Base-by-base conservation (phyloP, 306 rosid species). In the Betula pendula region DNA sequence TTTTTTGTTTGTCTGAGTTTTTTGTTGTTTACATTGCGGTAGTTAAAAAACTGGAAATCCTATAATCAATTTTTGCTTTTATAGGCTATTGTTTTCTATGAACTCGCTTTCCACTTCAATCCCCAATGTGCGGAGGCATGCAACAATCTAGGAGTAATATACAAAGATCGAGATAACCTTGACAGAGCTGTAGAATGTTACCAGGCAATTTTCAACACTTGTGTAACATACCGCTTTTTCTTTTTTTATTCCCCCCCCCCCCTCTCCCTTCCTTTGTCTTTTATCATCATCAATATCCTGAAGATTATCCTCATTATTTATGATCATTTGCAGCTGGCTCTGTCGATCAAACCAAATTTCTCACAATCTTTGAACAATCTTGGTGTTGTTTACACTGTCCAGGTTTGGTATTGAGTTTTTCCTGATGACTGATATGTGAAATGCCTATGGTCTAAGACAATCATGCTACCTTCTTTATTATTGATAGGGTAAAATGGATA, bases 151-250 rank as follows among this genome's bases (percentile, higher is more conserved):
- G 99, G 99, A n/a, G 99, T 96, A 22, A 96, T 96, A 80, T 92
- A 96, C 83, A 96, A 96, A 88, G 99, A 96, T 73, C 88, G 89
- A 77, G 99, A 96, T 87, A 96, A 96, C 89, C 94, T 96, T 76
- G 99, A 96, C 79, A 96, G 91, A 91, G 99, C 99, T 71, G 98
- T 96, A 4, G 99, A 96, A 75, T 96, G 99, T 85, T 96, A 96
- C 86, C 98, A 92, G 93, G 99, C 91, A 92, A 66, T 71, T 69
- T 78, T 59, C 74, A 44, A n/a, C 38, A 51, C 79, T 51, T 40
- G 29, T 33, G 3, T 20, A 29, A 3, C 27, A 13, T n/a, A 0
- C 9, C 20, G 22, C 24, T 35, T 59, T 73, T 35, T 44, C 31
- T 43, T 49, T 29, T 45, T 22, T 12, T 29, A 29, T 29, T 0